Base-by-base conservation (phyloP, 1,284 basidiomycete genomes). In the Pholiota adiposa region DNA sequence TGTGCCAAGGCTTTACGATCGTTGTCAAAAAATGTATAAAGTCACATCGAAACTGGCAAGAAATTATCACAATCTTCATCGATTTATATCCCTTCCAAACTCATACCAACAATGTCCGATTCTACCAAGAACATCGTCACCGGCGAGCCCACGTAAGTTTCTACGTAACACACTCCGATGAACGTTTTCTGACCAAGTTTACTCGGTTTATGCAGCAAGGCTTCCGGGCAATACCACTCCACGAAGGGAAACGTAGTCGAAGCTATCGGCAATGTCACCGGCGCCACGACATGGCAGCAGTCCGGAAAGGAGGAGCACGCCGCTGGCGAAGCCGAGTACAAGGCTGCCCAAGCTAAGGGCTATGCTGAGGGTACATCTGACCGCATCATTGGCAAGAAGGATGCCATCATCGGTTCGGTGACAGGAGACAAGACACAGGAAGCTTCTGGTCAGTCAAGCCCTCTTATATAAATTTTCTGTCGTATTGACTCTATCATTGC, bases 261-360 rank as follows among this genome's bases (percentile, higher is more conserved):
- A 76, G 71, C 78, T 46, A 70, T 84, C 61, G 86, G 86, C 54
- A 79, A 87, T 67, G 6, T 80, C 59, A 82, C 79, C 34, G 85
- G 86, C 25, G 68, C 76, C 2, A 69, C 75, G 48, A 70, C 76
- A 0, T 87, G 82, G 85, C 68, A 79, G 66, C 74, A 84, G 65
- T 77, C 84, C 33, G 89, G 89, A n/a, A 84, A 84, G 65, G 78
- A 91, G 61, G 87, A 89, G 68, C 89, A 90, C 69, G 77, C 79
- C 44, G 72, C 78, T 56, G 90, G 90, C 57, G 90, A 92, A 73
- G 80, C 78, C 18, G 87, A 89, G 69, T 78, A 81, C 69, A 80
- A 83, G 25, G 82, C 81, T 16, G 85, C 86, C 2, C 80, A 85
- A 60, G 79, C 80, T 12, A 75, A 86, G 67, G 83, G 79, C 4